Percentiles rank a stretch among this genome's conserved stretches.
These are phyloP conservation scores for Circinella umbellata DNA, from an alignment of 371 early-diverging fungal genomes.

Conservation along the genomic window DNA sequence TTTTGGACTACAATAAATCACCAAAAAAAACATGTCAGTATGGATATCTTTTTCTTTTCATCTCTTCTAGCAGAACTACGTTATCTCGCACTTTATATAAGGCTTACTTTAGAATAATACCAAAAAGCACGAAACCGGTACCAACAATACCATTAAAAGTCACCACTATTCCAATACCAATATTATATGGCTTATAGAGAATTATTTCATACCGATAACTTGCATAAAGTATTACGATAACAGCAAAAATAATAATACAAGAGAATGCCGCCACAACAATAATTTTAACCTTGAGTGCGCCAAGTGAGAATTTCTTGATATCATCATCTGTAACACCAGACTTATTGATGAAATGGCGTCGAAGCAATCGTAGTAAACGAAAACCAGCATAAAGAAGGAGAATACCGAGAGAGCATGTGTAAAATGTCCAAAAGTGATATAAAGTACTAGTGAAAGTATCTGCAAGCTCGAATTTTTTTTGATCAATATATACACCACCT, in stretches of 20 bases:
- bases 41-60: no score
- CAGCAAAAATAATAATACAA: constrained; percentile 23
- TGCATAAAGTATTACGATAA: constrained; percentile 28
- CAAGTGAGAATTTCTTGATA: constrained; percentile 22
- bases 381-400: constrained; percentile 24
- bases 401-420: constrained; percentile 13
- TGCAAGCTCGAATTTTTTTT: constrained; percentile 25
- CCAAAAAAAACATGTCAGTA: not conserved
- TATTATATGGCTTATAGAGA: constrained; percentile 11
- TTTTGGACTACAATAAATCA: constrained; percentile 7
- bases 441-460: constrained; percentile 28
- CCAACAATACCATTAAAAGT: constrained; percentile 30
- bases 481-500: constrained; percentile 33
- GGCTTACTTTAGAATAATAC: constrained; percentile 35
- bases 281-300: constrained; percentile 32
- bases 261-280: constrained; percentile 15
- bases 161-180: constrained; percentile 26
- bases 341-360: constrained; percentile 14
- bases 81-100: no score
- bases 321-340: constrained; percentile 22
- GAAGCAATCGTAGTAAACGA: constrained; percentile 24
- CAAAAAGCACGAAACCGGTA: constrained; percentile 28
- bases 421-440: constrained; percentile 30
- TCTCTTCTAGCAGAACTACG: no score
- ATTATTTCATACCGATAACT: constrained; percentile 17